Conservation (phyloP, 306 rosid species). For the Casuarina equisetifolia region DNA sequence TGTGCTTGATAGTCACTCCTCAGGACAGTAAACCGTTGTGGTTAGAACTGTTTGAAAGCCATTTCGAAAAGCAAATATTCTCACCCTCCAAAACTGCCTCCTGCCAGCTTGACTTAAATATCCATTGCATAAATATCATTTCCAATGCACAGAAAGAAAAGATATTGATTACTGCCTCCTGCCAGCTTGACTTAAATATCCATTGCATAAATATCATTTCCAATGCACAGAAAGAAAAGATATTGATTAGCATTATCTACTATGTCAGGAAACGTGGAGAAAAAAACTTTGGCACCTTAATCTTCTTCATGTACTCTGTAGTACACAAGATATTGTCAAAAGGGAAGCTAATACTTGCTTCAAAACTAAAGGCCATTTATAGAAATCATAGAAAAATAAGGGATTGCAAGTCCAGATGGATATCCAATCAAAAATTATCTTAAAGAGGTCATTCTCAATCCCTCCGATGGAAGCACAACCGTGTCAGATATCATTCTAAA, state of each 20-base stretch:
- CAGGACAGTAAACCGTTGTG: neutral
- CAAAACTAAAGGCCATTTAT: neutral
- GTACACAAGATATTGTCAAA: neutral
- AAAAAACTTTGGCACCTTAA: neutral
- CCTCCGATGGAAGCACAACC: too few species aligned
- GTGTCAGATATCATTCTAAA: too few species aligned
- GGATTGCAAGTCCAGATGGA: too few species aligned
- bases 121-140: too few species aligned
- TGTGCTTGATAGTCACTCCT: too few species aligned
- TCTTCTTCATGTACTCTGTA: neutral
- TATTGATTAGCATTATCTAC: neutral
- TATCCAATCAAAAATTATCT: too few species aligned
- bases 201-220: neutral
- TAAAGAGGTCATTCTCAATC: too few species aligned
- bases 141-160: too few species aligned
- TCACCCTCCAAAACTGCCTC: neutral
- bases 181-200: neutral
- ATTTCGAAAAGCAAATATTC: neutral
- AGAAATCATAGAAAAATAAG: too few species aligned
- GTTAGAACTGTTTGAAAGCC: neutral
- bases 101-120: neutral
- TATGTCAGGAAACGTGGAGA: neutral
- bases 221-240: neutral
- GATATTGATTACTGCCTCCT: neutral
- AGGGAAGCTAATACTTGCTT: neutral